Evolutionary conservation across 2,329 filamentous ascomycete species (phyloP).

Genomic region (Orbilia blumenaviensis): DNA sequence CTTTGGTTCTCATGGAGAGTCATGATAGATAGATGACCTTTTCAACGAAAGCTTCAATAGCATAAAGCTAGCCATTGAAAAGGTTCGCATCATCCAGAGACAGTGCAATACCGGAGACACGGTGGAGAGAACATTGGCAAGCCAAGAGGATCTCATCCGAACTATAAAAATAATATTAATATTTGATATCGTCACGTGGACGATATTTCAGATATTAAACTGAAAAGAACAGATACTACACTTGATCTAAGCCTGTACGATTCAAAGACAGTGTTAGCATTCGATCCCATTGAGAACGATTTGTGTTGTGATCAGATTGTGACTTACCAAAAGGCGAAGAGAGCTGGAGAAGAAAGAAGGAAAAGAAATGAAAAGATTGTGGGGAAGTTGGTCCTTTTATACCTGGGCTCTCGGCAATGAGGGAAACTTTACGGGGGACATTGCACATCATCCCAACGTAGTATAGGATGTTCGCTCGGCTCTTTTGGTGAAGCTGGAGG

Average conservation of each 20-base stretch:
- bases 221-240: conserved; percentile 67
- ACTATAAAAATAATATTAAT: conserved; percentile 49
- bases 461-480: too few species aligned
- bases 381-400: background rate
- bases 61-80: conserved; percentile 33
- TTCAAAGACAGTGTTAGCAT: too few species aligned
- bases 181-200: conserved; percentile 9
- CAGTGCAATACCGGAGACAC: conserved; percentile 53
- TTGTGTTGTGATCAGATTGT: too few species aligned
- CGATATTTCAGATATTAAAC: conserved; percentile 58
- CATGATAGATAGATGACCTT: too few species aligned
- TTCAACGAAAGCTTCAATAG: conserved; percentile 30
- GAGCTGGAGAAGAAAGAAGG: conserved; percentile 29
- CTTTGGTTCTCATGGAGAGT: too few species aligned
- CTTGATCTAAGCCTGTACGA: conserved; percentile 33
- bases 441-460: background rate
- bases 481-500: too few species aligned
- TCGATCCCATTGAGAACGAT: too few species aligned
- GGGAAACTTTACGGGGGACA: background rate
- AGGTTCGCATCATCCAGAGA: conserved; percentile 45
- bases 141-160: conserved; percentile 27
- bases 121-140: conserved; percentile 44
- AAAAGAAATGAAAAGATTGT: background rate
- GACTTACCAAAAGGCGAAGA: conserved; percentile 44
- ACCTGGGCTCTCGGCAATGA: background rate